Evolutionary conservation across 345 rosid genomes (phyloP).

Genomic region (Erucastrum elatum): DNA sequence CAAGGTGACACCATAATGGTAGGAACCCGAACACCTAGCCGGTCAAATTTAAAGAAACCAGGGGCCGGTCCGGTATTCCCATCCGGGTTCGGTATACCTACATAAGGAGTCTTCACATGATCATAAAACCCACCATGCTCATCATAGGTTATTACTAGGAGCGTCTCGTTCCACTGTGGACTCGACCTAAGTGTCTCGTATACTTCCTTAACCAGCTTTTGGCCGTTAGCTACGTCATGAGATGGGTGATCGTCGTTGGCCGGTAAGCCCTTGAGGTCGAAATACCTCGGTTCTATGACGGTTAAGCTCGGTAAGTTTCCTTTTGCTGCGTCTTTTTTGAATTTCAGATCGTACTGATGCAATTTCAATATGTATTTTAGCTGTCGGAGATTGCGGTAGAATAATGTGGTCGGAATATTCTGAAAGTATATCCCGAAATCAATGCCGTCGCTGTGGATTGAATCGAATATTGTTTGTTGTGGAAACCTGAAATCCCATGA

Average conservation of each 20-base stretch:
- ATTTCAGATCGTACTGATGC: conserved; percentile 58
- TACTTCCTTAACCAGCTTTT: conserved; percentile 79
- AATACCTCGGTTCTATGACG: conserved; percentile 87
- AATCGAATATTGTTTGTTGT: conserved; percentile 87
- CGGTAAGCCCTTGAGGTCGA: conserved; percentile 66
- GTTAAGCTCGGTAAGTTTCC: conserved; percentile 77
- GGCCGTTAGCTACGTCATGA: conserved; percentile 90
- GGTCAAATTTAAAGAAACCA: conserved; percentile 83
- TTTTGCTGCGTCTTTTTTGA: conserved; percentile 67
- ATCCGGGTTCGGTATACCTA: conserved; percentile 80
- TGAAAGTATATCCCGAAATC: conserved; percentile 81
- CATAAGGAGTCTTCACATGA: conserved; percentile 84
- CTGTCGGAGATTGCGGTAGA: conserved; percentile 83
- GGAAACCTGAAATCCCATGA: conserved; percentile 46
- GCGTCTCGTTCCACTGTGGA: conserved; percentile 95
- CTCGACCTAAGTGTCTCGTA: conserved; percentile 82
- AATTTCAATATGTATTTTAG: conserved; percentile 73
- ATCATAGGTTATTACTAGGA: conserved; percentile 81
- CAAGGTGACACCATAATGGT: conserved; percentile 55
- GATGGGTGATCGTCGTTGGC: conserved; percentile 97
- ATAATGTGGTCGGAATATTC: conserved; percentile 77
- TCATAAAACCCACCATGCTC: conserved; percentile 96
- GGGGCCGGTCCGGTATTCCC: conserved; percentile 93
- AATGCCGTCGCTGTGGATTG: conserved; percentile 61
- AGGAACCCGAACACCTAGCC: conserved; percentile 66